Evolutionary conservation across 1,284 basidiomycete species (phyloP).

Genomic region (Taiwanofungus camphoratus): DNA sequence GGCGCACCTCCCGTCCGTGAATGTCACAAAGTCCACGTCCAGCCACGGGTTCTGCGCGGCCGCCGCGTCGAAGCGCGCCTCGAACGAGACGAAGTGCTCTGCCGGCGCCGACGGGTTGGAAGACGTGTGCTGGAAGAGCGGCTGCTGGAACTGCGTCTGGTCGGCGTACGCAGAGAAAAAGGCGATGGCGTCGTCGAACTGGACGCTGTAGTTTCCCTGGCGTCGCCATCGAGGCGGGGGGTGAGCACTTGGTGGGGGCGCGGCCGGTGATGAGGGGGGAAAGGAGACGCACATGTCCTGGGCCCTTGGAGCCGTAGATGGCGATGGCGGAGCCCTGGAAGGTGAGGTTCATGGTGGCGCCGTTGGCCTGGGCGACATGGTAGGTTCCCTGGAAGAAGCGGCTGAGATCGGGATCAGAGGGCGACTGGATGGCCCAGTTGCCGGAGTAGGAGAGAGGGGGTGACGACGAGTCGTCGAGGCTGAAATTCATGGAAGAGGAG

Average conservation of each 20-base stretch:
- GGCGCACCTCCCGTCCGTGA: slow-evolving; percentile 19
- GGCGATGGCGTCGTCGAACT: slow-evolving; percentile 21
- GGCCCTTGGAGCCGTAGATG: slow-evolving; percentile 26
- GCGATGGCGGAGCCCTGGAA: slow-evolving; percentile 21
- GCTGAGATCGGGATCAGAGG: slow-evolving; percentile 15
- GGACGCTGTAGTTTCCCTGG: slow-evolving; percentile 22
- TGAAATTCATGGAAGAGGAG: slow-evolving; percentile 28
- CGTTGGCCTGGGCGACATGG: slow-evolving; percentile 22
- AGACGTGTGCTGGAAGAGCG: slow-evolving; percentile 21
- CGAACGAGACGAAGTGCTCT: slow-evolving; percentile 19
- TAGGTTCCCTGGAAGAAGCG: slow-evolving; percentile 26
- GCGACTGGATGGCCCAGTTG: slow-evolving; percentile 22
- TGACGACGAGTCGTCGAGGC: slow-evolving; percentile 26
- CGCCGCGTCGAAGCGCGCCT: slow-evolving; percentile 11
- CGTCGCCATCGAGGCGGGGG: too few relatives aligned
- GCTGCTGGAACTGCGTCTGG: slow-evolving; percentile 19
- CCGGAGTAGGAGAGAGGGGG: slow-evolving; percentile 22
- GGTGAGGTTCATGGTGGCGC: slow-evolving; percentile 20
- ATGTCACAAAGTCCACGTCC: slow-evolving; percentile 26
- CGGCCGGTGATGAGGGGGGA: background rate
- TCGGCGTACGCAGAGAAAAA: slow-evolving; percentile 17
- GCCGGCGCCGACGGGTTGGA: slow-evolving; percentile 4
- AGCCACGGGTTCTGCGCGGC: slow-evolving; percentile 25
- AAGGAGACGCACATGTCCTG: slow-evolving; percentile 22
- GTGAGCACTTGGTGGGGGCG: too few relatives aligned